Evolutionary conservation across 352 stramenopile species (phyloP).

Genomic region (Globisporangium uncinulatum): DNA sequence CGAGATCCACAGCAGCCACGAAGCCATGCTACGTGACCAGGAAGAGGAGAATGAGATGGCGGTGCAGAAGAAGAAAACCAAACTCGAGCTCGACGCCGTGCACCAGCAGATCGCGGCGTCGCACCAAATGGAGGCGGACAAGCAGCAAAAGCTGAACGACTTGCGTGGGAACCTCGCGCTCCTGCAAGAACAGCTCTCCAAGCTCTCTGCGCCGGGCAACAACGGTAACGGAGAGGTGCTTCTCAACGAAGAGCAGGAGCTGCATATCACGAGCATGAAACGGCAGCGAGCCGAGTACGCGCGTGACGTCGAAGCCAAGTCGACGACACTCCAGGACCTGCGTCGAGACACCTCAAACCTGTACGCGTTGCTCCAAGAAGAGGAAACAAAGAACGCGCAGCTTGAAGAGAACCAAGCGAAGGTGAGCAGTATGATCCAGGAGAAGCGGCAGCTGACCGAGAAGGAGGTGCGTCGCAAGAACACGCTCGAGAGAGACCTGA

Average conservation of each 20-base stretch:
- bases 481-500: slow-evolving; percentile 64
- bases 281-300: slow-evolving; percentile 60
- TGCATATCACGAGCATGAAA: slow-evolving; percentile 64
- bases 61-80: slow-evolving; percentile 64
- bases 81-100: slow-evolving; percentile 65
- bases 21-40: slow-evolving; percentile 68
- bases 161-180: slow-evolving; percentile 54
- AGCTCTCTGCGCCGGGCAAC: slow-evolving; percentile 36
- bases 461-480: slow-evolving; percentile 60
- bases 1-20: slow-evolving; percentile 72
- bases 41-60: slow-evolving; percentile 72
- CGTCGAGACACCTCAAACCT: slow-evolving; percentile 62
- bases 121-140: slow-evolving; percentile 57
- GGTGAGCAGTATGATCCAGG: slow-evolving; percentile 36
- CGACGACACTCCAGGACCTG: slow-evolving; percentile 56
- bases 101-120: slow-evolving; percentile 55
- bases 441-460: slow-evolving; percentile 57
- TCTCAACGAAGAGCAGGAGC: slow-evolving; percentile 67
- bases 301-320: slow-evolving; percentile 68
- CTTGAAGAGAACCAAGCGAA: slow-evolving; percentile 50
- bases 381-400: slow-evolving; percentile 51
- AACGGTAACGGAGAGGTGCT: slow-evolving; percentile 29
- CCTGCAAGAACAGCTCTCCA: slow-evolving; percentile 59
- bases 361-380: slow-evolving; percentile 51
- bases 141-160: slow-evolving; percentile 70